phyloP scores from a whole-genome alignment of 2,329 filamentous ascomycete species.

The Uncinocarpus reesii region DNA sequence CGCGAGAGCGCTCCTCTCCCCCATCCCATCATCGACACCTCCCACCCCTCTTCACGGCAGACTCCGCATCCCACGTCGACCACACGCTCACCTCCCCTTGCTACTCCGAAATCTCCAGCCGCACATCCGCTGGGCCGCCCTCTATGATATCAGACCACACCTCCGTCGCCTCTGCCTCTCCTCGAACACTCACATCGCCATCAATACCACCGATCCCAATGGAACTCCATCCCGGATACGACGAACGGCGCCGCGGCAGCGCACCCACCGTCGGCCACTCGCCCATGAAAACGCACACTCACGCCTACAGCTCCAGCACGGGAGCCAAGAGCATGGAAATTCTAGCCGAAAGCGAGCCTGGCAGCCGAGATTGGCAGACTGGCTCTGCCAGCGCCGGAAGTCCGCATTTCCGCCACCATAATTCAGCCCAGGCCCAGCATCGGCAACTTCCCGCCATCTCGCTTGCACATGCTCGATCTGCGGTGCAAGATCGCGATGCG shows the following conservation, averaged over 20 bases:
- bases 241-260: slow-evolving; percentile 27
- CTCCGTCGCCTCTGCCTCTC: slow-evolving; percentile 54
- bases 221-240: slow-evolving; percentile 35
- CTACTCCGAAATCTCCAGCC: slow-evolving; percentile 52
- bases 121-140: slow-evolving; percentile 46
- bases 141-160: slow-evolving; percentile 61
- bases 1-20: neutral
- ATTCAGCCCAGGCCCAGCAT: neutral
- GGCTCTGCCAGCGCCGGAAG: slow-evolving; percentile 3
- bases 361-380: slow-evolving; percentile 2
- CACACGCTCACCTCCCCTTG: slow-evolving; percentile 55
- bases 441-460: slow-evolving; percentile 17
- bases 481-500: slow-evolving; percentile 27
- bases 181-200: slow-evolving; percentile 37
- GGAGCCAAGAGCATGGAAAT: slow-evolving; percentile 5
- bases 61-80: slow-evolving; percentile 7
- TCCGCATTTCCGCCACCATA: neutral
- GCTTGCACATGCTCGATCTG: slow-evolving; percentile 15
- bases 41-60: slow-evolving; percentile 6
- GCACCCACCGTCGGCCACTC: slow-evolving; percentile 19
- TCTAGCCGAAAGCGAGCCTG: neutral
- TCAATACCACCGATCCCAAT: slow-evolving; percentile 27
- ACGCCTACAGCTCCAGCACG: neutral
- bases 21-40: slow-evolving; percentile 6
- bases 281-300: neutral